Percentiles rank a stretch among this genome's conserved stretches.
Evolutionary conservation across 257 asterid genomes (phyloP).

Genomic region (Solanum boliviense): DNA sequence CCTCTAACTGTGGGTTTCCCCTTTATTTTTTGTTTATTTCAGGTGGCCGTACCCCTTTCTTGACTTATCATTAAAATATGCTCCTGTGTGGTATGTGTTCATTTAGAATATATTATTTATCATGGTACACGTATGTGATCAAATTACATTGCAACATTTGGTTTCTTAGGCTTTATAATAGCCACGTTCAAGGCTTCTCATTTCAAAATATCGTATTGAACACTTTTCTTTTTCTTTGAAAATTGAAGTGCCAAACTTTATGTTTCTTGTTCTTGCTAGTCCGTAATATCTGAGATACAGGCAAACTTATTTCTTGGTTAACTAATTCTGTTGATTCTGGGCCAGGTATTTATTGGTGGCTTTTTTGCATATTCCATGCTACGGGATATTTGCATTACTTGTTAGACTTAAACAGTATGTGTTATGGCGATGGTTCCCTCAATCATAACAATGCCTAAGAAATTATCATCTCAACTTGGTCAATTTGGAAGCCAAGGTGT

Average conservation of each 20-base stretch:
- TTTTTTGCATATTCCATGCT: slow-evolving; percentile 72
- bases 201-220: not conserved
- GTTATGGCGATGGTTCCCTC: slow-evolving; percentile 44
- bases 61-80: slow-evolving; percentile 40
- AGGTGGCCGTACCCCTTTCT: slow-evolving; percentile 99
- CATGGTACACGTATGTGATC: not conserved
- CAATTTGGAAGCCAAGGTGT: not conserved
- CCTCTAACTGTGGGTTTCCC: not conserved
- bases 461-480: not conserved
- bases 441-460: slow-evolving; percentile 19
- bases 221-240: not conserved
- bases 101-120: not conserved
- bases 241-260: not conserved
- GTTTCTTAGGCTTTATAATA: not conserved
- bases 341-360: slow-evolving; percentile 83
- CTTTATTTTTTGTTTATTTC: slow-evolving; percentile 8
- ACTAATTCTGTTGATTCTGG: not conserved
- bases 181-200: not conserved
- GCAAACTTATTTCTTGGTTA: not conserved
- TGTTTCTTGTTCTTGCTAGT: not conserved
- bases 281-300: not conserved
- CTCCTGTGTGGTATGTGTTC: slow-evolving; percentile 62
- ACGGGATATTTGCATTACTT: slow-evolving; percentile 32
- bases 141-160: not conserved
- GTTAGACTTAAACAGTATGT: slow-evolving; percentile 40